Conservation (phyloP, 2,329 filamentous ascomycete species). For the Fusarium sp. region DNA sequence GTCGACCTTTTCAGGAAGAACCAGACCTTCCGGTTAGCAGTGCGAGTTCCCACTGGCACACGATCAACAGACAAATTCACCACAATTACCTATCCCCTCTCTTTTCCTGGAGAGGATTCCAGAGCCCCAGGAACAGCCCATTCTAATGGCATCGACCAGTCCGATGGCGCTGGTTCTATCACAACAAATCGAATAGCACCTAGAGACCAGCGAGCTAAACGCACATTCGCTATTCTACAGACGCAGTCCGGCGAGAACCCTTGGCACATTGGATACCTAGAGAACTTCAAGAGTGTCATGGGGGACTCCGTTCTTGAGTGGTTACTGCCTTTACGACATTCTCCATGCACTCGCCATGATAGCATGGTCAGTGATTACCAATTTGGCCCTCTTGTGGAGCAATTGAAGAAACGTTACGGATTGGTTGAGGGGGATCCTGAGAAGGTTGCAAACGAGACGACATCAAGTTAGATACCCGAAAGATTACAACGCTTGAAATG, state of each 20-base stretch:
- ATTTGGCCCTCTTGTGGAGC: constrained; percentile 70
- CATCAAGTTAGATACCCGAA: constrained; percentile 37
- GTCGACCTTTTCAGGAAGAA: constrained; percentile 78
- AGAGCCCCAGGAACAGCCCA: constrained; percentile 14
- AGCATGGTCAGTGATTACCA: constrained; percentile 74
- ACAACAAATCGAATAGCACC: constrained; percentile 30
- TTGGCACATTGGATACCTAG: constrained; percentile 77
- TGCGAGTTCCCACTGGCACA: constrained; percentile 71
- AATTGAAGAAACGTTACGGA: constrained; percentile 60
- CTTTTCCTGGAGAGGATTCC: constrained; percentile 24
- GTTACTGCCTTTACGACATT: constrained; percentile 80
- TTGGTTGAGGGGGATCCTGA: constrained; percentile 28
- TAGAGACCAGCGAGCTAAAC: constrained; percentile 62
- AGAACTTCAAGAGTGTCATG: constrained; percentile 85
- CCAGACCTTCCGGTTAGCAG: constrained; percentile 77
- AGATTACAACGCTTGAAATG: neutral
- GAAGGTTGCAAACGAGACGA: constrained; percentile 35
- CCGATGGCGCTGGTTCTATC: constrained; percentile 25
- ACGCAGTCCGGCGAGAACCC: constrained; percentile 82
- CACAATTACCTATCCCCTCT: constrained; percentile 70
- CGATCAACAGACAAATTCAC: constrained; percentile 56
- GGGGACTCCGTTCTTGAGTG: constrained; percentile 78
- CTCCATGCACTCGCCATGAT: constrained; percentile 78
- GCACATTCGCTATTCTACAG: constrained; percentile 82
- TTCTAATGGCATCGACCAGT: neutral